A percentile compares a stretch with the other conserved stretches of the same genome.
These are phyloP conservation scores for Metarhizium brunneum DNA, from an alignment of 2,329 filamentous ascomycete species.

Conservation along the genomic window DNA sequence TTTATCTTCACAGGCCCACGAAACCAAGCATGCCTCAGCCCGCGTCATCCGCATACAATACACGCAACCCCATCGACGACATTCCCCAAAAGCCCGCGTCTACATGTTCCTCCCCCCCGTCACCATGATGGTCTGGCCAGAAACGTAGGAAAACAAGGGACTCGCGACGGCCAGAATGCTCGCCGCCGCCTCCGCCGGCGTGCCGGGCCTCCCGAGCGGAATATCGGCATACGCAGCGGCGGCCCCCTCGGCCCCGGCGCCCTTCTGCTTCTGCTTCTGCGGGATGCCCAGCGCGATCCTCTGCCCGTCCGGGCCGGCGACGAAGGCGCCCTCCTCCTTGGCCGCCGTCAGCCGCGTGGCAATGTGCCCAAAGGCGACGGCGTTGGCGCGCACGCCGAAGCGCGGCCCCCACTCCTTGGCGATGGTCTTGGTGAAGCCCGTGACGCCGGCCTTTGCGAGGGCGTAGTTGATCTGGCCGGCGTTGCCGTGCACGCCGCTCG, in stretches of 20 bases:
- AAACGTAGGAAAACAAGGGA: slow-evolving; percentile 76
- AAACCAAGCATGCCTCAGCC: background rate
- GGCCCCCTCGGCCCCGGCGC: slow-evolving; percentile 22
- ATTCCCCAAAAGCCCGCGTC: background rate
- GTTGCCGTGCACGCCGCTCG: slow-evolving; percentile 76
- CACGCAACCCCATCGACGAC: background rate
- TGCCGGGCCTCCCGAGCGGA: slow-evolving; percentile 66
- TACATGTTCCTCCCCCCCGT: slow-evolving; percentile 65
- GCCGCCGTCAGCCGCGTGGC: slow-evolving; percentile 70
- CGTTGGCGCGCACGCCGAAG: slow-evolving; percentile 77
- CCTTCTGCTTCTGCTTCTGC: slow-evolving; percentile 45
- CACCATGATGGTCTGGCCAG: slow-evolving; percentile 78
- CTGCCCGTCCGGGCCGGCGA: slow-evolving; percentile 65
- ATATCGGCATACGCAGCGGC: slow-evolving; percentile 56
- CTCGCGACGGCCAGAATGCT: slow-evolving; percentile 71
- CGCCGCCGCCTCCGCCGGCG: slow-evolving; percentile 70
- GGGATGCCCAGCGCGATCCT: slow-evolving; percentile 70
- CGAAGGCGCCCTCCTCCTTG: slow-evolving; percentile 76
- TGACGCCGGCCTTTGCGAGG: slow-evolving; percentile 74
- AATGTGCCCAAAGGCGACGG: slow-evolving; percentile 77
- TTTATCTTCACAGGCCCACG: background rate
- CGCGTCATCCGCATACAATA: background rate
- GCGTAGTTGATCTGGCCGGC: slow-evolving; percentile 88
- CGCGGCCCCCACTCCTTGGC: slow-evolving; percentile 84
- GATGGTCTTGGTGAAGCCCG: slow-evolving; percentile 78